phyloP scores from a whole-genome alignment of 176 grass and related monocot genomes.

The Pontederia crassipes region DNA sequence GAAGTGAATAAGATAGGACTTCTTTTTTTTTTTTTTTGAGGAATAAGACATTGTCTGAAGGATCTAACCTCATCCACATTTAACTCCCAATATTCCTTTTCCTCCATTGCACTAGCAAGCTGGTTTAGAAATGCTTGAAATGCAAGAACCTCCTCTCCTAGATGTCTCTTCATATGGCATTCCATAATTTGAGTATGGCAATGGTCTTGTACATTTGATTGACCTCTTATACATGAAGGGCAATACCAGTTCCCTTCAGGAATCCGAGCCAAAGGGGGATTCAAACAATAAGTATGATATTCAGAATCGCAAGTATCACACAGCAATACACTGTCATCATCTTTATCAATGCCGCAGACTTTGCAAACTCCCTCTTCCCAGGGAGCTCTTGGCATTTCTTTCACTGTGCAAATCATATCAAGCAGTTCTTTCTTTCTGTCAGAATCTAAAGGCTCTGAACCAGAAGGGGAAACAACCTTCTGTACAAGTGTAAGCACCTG shows the following conservation, averaged over 20 bases:
- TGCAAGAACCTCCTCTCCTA: conserved; percentile 39
- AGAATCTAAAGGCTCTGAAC: conserved; percentile 26
- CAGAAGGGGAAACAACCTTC: conserved; percentile 43
- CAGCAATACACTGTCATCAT: conserved; percentile 82
- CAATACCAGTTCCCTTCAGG: conserved; percentile 95
- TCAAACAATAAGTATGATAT: conserved; percentile 94
- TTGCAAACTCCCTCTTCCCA: conserved; percentile 99
- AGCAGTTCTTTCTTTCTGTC: conserved; percentile 42
- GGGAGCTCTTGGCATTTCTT: conserved; percentile 71
- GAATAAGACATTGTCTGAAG: not conserved
- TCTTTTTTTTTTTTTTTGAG: not conserved
- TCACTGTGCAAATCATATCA: conserved; percentile 45
- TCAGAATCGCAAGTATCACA: conserved; percentile 92
- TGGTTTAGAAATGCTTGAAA: conserved; percentile 43
- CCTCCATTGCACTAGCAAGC: conserved; percentile 61
- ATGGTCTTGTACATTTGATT: conserved; percentile 30
- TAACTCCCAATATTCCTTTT: conserved; percentile 93
- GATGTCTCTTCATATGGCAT: conserved; percentile 33
- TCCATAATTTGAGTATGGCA: conserved; percentile 26
- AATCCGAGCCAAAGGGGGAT: conserved; percentile 81
- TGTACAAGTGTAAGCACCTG: conserved; percentile 68
- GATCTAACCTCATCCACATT: conserved; percentile 58
- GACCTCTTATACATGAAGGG: conserved; percentile 50
- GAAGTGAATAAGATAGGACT: no score
- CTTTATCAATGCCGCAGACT: conserved; percentile 90